Conservation (phyloP, 1,139 yeast genomes). For the Hansenula sp. region DNA sequence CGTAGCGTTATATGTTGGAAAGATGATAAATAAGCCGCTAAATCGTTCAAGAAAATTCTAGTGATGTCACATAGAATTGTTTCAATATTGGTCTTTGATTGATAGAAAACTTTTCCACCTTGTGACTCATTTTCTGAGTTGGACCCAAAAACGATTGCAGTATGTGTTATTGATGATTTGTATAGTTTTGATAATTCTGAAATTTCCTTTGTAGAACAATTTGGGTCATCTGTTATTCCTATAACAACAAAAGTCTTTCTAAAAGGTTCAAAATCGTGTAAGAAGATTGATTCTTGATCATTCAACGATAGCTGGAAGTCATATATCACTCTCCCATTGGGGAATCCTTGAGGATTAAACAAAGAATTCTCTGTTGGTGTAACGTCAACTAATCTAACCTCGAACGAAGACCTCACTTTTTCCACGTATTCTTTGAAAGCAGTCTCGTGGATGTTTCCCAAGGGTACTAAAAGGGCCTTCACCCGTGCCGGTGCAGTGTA, state of each 20-base stretch:
- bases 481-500: slow-evolving; percentile 61
- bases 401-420: slow-evolving; percentile 46
- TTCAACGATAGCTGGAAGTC: slow-evolving; percentile 46
- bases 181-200: slow-evolving; percentile 36
- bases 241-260: slow-evolving; percentile 67
- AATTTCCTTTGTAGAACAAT: slow-evolving; percentile 29
- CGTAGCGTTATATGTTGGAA: slow-evolving; percentile 67
- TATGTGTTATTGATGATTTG: slow-evolving; percentile 62
- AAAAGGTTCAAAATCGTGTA: slow-evolving; percentile 87
- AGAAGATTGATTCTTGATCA: slow-evolving; percentile 56
- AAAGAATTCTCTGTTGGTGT: slow-evolving; percentile 55
- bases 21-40: slow-evolving; percentile 67
- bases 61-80: slow-evolving; percentile 73
- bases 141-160: slow-evolving; percentile 51
- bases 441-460: slow-evolving; percentile 45
- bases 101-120: slow-evolving; percentile 14
- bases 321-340: slow-evolving; percentile 65
- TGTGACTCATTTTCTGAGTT: background rate
- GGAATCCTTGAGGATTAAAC: slow-evolving; percentile 84
- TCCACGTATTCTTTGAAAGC: slow-evolving; percentile 46
- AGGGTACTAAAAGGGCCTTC: slow-evolving; percentile 66
- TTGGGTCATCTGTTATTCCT: slow-evolving; percentile 42
- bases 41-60: slow-evolving; percentile 53
- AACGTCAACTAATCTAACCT: slow-evolving; percentile 71
- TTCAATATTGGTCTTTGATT: slow-evolving; percentile 37